These are phyloP conservation scores for Auriscalpium orientale DNA, from an alignment of 768 basidiomycete species.

Conservation along the genomic window DNA sequence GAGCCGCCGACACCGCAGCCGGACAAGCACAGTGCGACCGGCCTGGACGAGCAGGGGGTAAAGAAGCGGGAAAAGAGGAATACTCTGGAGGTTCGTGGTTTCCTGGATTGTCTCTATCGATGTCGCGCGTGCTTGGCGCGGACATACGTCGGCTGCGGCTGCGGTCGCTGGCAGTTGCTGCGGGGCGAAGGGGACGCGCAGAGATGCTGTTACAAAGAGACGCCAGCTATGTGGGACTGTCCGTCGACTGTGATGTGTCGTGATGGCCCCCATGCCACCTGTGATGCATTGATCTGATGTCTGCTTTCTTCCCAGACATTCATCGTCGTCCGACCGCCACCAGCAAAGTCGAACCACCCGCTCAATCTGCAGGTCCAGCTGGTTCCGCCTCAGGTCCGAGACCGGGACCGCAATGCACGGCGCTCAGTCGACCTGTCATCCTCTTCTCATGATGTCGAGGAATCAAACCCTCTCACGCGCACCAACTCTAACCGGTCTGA, in stretches of 20 bases:
- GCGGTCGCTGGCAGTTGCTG: no score
- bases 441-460: constrained; percentile 21
- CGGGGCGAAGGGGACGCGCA: no score
- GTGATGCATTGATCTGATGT: not conserved
- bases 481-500: constrained; percentile 49
- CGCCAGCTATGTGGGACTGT: no score
- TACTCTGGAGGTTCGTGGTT: constrained; percentile 38
- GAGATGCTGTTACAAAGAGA: no score
- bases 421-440: constrained; percentile 38
- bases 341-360: constrained; percentile 77
- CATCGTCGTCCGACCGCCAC: constrained; percentile 87
- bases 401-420: constrained; percentile 27
- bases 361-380: constrained; percentile 90
- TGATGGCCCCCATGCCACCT: not conserved
- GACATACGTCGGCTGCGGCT: no score
- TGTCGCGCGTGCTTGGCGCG: no score
- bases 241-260: no score
- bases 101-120: not conserved
- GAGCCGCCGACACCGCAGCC: not conserved
- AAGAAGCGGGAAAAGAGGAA: constrained; percentile 41
- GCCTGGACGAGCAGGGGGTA: constrained; percentile 24
- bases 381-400: constrained; percentile 57
- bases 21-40: not conserved
- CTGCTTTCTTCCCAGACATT: constrained; percentile 51
- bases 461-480: constrained; percentile 27